Percentiles rank a stretch among this genome's conserved stretches.
Evolutionary conservation across 176 grass and related monocot species (phyloP).

Genomic region (Bolboschoenus planiculmis): DNA sequence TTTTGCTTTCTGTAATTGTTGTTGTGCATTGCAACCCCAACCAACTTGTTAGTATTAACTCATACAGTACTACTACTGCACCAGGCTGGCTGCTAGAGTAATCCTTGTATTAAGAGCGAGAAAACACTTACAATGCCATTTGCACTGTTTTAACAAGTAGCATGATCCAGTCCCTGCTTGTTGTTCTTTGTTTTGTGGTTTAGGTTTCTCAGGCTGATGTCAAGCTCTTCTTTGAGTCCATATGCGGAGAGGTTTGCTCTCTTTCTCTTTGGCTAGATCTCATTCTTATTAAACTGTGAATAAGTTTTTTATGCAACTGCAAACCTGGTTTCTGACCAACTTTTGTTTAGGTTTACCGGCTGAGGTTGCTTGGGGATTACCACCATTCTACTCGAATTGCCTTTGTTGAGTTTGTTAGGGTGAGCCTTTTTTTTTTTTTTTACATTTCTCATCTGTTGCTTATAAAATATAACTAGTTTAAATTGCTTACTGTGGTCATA

Average conservation of each 20-base stretch:
- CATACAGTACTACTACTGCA: background rate
- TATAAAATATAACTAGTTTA: background rate
- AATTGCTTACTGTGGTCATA: background rate
- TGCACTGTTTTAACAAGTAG: background rate
- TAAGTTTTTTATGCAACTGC: background rate
- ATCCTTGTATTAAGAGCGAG: background rate
- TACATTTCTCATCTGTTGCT: background rate
- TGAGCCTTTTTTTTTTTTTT: slow-evolving; percentile 30
- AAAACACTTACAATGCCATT: background rate
- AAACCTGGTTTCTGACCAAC: background rate
- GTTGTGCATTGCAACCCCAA: background rate
- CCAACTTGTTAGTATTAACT: background rate
- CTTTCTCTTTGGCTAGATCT: slow-evolving; percentile 19
- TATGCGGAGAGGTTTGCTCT: slow-evolving; percentile 88
- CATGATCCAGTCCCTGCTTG: background rate
- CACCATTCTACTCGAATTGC: slow-evolving; percentile 94
- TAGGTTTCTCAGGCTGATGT: slow-evolving; percentile 97
- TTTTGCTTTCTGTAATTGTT: slow-evolving; percentile 16
- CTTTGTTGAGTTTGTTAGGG: slow-evolving; percentile 99
- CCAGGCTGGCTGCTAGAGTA: background rate
- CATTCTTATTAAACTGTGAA: background rate
- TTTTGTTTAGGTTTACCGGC: slow-evolving; percentile 64
- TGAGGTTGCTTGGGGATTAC: slow-evolving; percentile 97
- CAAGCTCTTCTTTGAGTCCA: slow-evolving; percentile 95
- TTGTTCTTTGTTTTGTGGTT: slow-evolving; percentile 20